Conservation (phyloP, 176 grass and related monocot genomes). For the Phragmites australis region DNA sequence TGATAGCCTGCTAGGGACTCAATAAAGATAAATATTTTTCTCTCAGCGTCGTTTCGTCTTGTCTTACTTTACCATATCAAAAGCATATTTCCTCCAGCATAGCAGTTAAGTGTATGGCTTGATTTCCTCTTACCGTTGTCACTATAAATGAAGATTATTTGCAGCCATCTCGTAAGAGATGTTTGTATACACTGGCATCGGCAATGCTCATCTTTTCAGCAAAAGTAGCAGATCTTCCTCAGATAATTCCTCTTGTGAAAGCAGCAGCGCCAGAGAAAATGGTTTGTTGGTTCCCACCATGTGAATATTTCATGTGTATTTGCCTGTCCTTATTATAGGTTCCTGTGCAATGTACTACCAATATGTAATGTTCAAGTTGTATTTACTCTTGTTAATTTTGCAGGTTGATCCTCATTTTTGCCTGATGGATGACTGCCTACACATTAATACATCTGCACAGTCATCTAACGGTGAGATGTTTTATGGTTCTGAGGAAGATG, state of each 20-base stretch:
- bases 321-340: background rate
- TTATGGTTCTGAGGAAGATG: conserved; percentile 89
- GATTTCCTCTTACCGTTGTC: conserved; percentile 42
- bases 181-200: conserved; percentile 80
- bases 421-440: conserved; percentile 58
- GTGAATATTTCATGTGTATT: conserved; percentile 23
- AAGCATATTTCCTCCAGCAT: conserved; percentile 5
- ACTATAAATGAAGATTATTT: conserved; percentile 68
- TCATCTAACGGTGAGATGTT: conserved; percentile 43
- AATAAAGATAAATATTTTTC: conserved; percentile 9
- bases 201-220: conserved; percentile 89
- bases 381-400: conserved; percentile 33
- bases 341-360: conserved; percentile 11
- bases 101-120: conserved; percentile 18
- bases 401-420: conserved; percentile 88
- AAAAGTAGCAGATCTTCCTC: conserved; percentile 55
- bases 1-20: conserved; percentile 7
- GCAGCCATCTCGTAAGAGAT: conserved; percentile 82
- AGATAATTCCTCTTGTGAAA: conserved; percentile 60
- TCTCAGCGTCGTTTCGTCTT: background rate
- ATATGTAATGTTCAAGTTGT: conserved; percentile 2
- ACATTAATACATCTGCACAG: conserved; percentile 44
- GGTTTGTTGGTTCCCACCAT: conserved; percentile 54
- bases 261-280: conserved; percentile 48
- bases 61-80: conserved; percentile 17